Conservation (phyloP, 2,329 filamentous ascomycete species). For the Eutypella sp. region DNA sequence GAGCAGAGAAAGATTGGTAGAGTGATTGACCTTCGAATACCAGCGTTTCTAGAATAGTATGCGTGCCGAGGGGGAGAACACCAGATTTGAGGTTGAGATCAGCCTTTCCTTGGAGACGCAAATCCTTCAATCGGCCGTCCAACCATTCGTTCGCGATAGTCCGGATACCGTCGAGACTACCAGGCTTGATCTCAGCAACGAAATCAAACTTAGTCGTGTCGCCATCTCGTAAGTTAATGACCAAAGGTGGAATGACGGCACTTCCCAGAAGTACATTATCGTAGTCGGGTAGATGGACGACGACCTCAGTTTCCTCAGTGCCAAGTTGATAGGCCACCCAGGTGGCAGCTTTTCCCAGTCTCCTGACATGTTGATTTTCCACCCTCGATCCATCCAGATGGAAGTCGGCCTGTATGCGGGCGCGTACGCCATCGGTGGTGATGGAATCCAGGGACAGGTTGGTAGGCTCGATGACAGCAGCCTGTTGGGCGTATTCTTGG, state of each 20-base stretch:
- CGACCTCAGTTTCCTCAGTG: constrained; percentile 65
- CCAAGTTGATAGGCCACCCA: constrained; percentile 76
- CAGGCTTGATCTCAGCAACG: constrained; percentile 68
- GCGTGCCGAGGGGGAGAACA: constrained; percentile 71
- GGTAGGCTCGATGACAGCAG: constrained; percentile 75
- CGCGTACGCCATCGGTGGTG: constrained; percentile 70
- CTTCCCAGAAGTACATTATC: constrained; percentile 71
- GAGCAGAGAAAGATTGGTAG: constrained; percentile 57
- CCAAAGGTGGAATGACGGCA: constrained; percentile 69
- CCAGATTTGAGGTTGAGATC: constrained; percentile 73
- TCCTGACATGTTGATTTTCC: constrained; percentile 62
- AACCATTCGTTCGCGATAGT: constrained; percentile 85
- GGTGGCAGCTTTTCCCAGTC: constrained; percentile 72
- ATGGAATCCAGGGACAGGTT: constrained; percentile 82
- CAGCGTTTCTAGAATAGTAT: constrained; percentile 68
- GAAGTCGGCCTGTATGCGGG: constrained; percentile 78
- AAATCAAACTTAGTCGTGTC: constrained; percentile 75
- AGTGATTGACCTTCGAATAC: constrained; percentile 78
- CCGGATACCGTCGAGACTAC: constrained; percentile 71
- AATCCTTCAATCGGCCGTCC: constrained; percentile 64
- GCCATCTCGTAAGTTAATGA: constrained; percentile 72
- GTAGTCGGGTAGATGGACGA: constrained; percentile 80
- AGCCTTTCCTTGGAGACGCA: constrained; percentile 71
- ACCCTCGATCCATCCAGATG: constrained; percentile 75
- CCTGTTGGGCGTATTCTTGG: constrained; percentile 81